phyloP scores from a whole-genome alignment of 331 rosid genomes.

The Pyracantha coccinea region DNA sequence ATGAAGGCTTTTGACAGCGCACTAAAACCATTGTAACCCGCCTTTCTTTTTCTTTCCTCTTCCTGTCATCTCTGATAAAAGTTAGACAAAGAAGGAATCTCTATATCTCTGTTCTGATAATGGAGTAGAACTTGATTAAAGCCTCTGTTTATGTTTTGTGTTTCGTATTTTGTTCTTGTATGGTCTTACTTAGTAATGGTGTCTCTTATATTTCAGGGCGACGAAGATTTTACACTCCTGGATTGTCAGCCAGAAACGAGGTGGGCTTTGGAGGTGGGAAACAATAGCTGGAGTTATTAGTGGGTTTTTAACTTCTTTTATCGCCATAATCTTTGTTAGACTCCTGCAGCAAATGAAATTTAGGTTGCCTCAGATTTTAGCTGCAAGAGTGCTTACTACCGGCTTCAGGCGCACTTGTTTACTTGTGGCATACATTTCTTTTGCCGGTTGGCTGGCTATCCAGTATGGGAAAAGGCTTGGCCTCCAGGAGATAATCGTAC shows the following conservation, averaged over 20 bases:
- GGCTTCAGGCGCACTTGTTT: conserved; percentile 41
- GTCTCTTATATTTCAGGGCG: conserved; percentile 43
- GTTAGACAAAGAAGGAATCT: not conserved
- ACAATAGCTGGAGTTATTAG: conserved; percentile 43
- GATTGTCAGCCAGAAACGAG: conserved; percentile 32
- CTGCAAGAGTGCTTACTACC: conserved; percentile 17
- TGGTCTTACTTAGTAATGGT: not conserved
- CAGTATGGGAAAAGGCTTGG: conserved; percentile 62
- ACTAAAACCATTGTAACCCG: not conserved
- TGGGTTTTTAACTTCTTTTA: conserved; percentile 69
- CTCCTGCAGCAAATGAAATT: conserved; percentile 37
- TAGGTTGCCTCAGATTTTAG: conserved; percentile 23
- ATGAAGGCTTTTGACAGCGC: not conserved
- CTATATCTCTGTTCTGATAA: not conserved
- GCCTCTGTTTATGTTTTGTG: not conserved
- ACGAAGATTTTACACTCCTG: conserved; percentile 47
- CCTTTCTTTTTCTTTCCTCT: not conserved
- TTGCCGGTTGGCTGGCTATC: conserved; percentile 55
- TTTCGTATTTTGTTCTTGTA: not conserved
- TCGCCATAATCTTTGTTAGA: conserved; percentile 43
- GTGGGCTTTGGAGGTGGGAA: conserved; percentile 63
- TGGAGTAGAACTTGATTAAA: not conserved
- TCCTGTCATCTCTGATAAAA: not conserved
- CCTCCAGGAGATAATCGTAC: conserved; percentile 39
- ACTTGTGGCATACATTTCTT: conserved; percentile 49